Base-by-base conservation (phyloP, 2,329 filamentous ascomycete species). In the Stagonosporopsis cucurbitacearum region DNA sequence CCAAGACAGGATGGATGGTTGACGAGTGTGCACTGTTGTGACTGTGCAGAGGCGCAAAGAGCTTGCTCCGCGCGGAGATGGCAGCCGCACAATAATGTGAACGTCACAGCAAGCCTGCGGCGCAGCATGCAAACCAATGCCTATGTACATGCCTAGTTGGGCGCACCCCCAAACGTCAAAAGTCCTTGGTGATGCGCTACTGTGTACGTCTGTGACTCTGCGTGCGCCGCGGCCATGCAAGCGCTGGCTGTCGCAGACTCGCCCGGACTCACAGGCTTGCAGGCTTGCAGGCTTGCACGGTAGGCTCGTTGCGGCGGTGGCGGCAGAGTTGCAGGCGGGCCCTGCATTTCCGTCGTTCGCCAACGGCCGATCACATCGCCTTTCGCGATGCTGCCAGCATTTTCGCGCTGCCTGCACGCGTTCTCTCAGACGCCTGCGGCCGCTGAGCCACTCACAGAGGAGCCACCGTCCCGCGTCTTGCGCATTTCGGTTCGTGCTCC, bases 311-410 rank as follows among this genome's bases (percentile, higher is more conserved):
- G 47, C 53, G 36, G 53, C 37, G 20, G 22, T 28, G 42, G 22
- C 44, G 42, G 33, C 39, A 32, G 30, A 32, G 7, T 33, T 37
- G 19, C 39, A 35, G 33, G 42, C 17, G 23, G 13, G 43, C 39
- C 42, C 37, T 35, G 54, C 44, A 43, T 30, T 45, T 43, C 48
- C 54, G 54, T 46, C 44, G 40, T 37, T 42, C 15, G 42, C 44
- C 36, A 58, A 58, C 45, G 50, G 42, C 56, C 56, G 56, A 55
- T 59, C 47, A 45, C 51, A 22, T 59, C 44, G 28, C 40, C 48
- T 17, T 36, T 28, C 41, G 37, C 47, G 51, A 59, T 59, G 42
- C 36, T 28, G 55, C 50, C 35, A 43, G 50, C 50, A 43, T 20
- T 30, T 54, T 23, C 37, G 49, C 25, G 43, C 53, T 49, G 39